A percentile compares a stretch with the other conserved stretches of the same genome.
phyloP scores from a whole-genome alignment of 2,329 filamentous ascomycete genomes.

The Botrytis byssoidea region DNA sequence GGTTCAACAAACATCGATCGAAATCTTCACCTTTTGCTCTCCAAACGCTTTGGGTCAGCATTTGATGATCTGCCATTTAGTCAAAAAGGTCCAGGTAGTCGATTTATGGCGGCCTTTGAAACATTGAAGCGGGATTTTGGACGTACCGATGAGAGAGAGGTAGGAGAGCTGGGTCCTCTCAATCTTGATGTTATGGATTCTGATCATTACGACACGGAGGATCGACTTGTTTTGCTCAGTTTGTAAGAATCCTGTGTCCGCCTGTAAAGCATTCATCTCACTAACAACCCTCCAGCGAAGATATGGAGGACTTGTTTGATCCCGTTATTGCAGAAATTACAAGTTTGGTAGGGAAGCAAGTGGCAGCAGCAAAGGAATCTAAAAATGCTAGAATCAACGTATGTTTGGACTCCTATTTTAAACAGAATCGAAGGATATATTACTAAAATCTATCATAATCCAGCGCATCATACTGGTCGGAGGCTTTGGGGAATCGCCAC shows the following conservation, averaged over 20 bases:
- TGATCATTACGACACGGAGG: constrained; percentile 24
- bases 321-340: too few species aligned
- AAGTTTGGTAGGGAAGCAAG: too few species aligned
- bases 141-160: constrained; percentile 21
- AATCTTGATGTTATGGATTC: constrained; percentile 27
- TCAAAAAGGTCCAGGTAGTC: constrained; percentile 30
- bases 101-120: constrained; percentile 29
- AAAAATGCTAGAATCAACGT: too few species aligned
- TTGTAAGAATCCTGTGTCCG: constrained; percentile 21
- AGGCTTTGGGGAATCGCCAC: constrained; percentile 27
- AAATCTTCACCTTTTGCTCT: constrained; percentile 30
- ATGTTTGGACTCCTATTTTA: too few species aligned
- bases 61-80: constrained; percentile 25
- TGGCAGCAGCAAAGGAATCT: too few species aligned
- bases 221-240: constrained; percentile 25
- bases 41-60: constrained; percentile 25
- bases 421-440: too few species aligned
- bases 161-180: constrained; percentile 23
- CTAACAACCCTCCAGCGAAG: too few species aligned
- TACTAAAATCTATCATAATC: too few species aligned
- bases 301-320: too few species aligned
- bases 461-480: constrained; percentile 30
- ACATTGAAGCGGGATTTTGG: constrained; percentile 27
- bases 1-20: constrained; percentile 34
- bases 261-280: too few species aligned